A percentile compares a stretch with the other conserved stretches of the same genome.
Evolutionary conservation across 108 stramenopile genomes (phyloP).

Genomic region (Nitzschia inconspicua): DNA sequence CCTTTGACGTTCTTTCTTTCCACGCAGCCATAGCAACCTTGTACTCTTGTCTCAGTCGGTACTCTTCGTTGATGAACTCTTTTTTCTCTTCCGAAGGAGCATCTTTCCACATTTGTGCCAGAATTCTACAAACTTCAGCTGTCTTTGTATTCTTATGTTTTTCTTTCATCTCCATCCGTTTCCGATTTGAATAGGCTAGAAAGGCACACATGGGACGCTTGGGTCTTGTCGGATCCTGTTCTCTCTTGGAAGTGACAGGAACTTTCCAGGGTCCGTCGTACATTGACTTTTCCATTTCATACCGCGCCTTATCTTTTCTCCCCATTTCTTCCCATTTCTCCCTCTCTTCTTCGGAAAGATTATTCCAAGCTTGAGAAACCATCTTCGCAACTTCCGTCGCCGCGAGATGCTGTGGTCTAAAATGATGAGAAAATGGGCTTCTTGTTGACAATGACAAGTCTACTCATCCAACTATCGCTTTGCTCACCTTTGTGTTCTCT

Average conservation of each 20-base stretch:
- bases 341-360: conserved; percentile 17
- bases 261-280: conserved; percentile 41
- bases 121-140: conserved; percentile 29
- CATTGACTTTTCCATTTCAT: conserved; percentile 40
- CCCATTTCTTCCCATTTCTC: conserved; percentile 34
- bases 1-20: conserved; percentile 5
- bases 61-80: conserved; percentile 32
- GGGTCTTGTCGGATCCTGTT: conserved; percentile 52
- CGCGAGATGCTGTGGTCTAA: no score
- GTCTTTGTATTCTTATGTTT: conserved; percentile 25
- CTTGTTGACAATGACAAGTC: no score
- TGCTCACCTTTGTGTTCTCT: conserved; percentile 37
- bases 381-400: conserved; percentile 38
- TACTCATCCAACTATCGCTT: no score
- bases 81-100: conserved; percentile 14
- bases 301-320: conserved; percentile 28
- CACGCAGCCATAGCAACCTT: conserved; percentile 32
- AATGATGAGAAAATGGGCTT: no score
- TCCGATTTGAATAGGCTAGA: conserved; percentile 38
- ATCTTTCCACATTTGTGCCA: conserved; percentile 35
- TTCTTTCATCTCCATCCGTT: conserved; percentile 23
- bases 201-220: conserved; percentile 63
- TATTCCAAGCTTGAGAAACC: conserved; percentile 36
- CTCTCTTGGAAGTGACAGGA: conserved; percentile 18
- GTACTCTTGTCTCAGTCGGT: conserved; percentile 20